Conservation (phyloP, 228 moss, liverwort and hornwort species). For the Sphagnum fallax region DNA sequence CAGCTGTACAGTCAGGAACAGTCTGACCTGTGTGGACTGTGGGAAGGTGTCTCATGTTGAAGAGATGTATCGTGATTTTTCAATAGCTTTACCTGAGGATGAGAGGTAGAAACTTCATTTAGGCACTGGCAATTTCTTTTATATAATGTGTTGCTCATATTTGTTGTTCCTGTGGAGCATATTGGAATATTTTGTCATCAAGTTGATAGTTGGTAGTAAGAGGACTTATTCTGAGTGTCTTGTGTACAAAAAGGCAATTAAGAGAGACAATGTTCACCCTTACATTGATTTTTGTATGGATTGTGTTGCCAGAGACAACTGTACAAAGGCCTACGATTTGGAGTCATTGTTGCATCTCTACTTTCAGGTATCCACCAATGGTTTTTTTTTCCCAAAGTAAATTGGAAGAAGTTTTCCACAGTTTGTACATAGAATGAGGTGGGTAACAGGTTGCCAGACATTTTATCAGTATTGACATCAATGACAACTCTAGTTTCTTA, state of each 20-base stretch:
- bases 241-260: no score
- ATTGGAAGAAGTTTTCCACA: no score
- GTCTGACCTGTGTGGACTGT: constrained; percentile 54
- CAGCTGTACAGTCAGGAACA: constrained; percentile 74
- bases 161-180: no score
- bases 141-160: background rate
- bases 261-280: background rate
- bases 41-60: constrained; percentile 46
- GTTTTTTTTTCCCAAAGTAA: no score
- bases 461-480: no score
- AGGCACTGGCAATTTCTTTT: background rate
- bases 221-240: no score
- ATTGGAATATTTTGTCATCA: background rate
- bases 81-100: constrained; percentile 67
- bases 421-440: no score
- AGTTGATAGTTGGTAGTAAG: background rate
- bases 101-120: constrained; percentile 32
- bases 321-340: constrained; percentile 33
- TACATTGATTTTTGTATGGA: background rate
- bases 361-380: constrained; percentile 26
- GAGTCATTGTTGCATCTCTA: constrained; percentile 34
- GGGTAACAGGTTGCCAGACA: no score
- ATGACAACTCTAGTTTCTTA: no score
- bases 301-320: constrained; percentile 16
- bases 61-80: constrained; percentile 65